Evolutionary conservation across 306 rosid genomes (phyloP).

Genomic region (Aeschynomene evenia): DNA sequence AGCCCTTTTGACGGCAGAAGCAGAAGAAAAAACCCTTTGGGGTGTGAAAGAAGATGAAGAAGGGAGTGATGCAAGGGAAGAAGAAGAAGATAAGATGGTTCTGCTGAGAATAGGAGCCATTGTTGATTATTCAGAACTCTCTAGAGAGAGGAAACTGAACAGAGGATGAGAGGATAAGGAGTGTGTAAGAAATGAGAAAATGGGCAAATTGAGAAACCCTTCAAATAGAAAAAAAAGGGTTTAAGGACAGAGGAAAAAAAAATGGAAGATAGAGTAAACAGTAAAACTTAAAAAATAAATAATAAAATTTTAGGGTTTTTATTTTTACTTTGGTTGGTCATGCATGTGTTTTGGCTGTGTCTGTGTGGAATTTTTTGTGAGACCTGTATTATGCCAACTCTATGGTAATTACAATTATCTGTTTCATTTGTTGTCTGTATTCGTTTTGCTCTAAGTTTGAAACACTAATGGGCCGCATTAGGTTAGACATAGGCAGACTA

Average conservation of each 20-base stretch:
- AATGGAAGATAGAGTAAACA: too few species aligned
- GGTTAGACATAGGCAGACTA: too few species aligned
- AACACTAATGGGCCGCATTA: too few species aligned
- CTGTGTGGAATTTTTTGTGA: too few species aligned
- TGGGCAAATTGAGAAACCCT: constrained; percentile 2
- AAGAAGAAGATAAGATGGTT: constrained; percentile 46
- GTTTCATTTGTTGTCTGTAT: too few species aligned
- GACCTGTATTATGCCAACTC: too few species aligned
- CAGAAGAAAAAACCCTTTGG: constrained; percentile 22
- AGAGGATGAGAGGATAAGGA: neutral
- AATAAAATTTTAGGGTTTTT: too few species aligned
- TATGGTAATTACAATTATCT: too few species aligned
- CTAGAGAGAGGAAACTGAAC: neutral
- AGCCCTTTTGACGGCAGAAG: constrained; percentile 40
- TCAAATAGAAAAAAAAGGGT: constrained; percentile 17
- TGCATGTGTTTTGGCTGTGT: too few species aligned
- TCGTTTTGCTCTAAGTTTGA: too few species aligned
- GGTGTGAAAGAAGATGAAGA: constrained; percentile 50
- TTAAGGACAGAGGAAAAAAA: neutral
- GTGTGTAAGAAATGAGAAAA: constrained; percentile 1
- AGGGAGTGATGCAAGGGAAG: constrained; percentile 54
- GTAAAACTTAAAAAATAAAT: too few species aligned
- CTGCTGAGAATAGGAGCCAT: constrained; percentile 88
- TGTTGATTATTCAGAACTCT: neutral
- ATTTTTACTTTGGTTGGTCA: too few species aligned